phyloP scores from a whole-genome alignment of 345 rosid genomes.

The Salix dunnii region DNA sequence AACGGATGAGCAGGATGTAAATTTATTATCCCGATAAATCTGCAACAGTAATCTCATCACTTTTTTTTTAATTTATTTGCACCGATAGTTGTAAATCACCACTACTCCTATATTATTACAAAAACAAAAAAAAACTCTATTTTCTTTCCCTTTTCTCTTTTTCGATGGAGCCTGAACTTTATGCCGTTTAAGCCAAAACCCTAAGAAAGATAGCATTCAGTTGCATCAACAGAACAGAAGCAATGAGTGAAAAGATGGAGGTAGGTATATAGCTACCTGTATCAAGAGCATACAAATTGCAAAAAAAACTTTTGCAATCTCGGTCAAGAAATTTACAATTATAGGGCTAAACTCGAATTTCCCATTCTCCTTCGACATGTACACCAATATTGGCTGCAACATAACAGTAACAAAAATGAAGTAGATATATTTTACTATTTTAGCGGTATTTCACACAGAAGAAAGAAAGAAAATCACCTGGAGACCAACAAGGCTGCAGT shows the following conservation, averaged over 20 bases:
- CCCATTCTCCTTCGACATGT: conserved; percentile 93
- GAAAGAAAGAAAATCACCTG: conserved; percentile 50
- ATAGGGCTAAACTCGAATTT: conserved; percentile 83
- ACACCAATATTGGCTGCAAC: conserved; percentile 88
- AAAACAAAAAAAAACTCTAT: not conserved
- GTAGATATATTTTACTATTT: too few relatives aligned
- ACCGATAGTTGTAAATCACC: not conserved
- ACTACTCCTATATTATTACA: not conserved
- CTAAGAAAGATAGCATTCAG: not conserved
- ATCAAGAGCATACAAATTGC: conserved; percentile 79
- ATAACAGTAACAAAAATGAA: not conserved
- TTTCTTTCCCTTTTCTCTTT: not conserved
- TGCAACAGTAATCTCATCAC: not conserved
- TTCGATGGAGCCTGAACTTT: not conserved
- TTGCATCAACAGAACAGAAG: not conserved
- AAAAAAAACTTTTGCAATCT: conserved; percentile 71
- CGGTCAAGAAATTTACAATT: conserved; percentile 93
- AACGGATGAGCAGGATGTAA: not conserved
- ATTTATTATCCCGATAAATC: not conserved
- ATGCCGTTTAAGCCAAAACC: not conserved
- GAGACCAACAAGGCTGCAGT: conserved; percentile 82
- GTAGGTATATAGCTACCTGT: conserved; percentile 41
- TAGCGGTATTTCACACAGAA: too few relatives aligned
- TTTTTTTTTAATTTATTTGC: not conserved
- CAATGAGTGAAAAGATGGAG: not conserved